A percentile compares a stretch with the other conserved stretches of the same genome.
Conservation (phyloP, 345 rosid genomes). For the Sapria himalayana region DNA sequence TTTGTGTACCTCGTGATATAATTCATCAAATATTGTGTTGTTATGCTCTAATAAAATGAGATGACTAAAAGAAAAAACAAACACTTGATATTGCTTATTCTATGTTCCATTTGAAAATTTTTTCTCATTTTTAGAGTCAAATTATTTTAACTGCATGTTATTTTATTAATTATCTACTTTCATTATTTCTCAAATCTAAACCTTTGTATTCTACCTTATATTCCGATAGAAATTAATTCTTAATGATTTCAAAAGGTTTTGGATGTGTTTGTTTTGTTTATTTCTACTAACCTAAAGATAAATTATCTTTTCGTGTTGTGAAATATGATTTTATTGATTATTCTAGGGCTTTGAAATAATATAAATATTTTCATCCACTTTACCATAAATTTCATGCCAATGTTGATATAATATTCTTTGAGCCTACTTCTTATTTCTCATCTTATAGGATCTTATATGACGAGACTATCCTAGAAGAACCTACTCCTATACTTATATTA, state of each 20-base stretch:
- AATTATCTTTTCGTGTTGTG: neutral
- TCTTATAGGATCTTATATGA: neutral
- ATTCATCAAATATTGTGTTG: neutral
- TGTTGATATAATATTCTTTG: neutral
- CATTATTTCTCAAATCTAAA: neutral
- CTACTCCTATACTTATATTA: too few species aligned
- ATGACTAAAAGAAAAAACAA: too few species aligned
- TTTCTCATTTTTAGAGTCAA: neutral
- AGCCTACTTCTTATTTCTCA: neutral
- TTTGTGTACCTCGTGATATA: neutral
- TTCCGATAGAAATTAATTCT: neutral
- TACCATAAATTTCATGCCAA: neutral
- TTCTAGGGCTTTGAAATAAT: too few species aligned
- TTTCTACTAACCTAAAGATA: neutral
- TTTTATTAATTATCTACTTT: too few species aligned
- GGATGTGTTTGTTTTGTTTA: neutral
- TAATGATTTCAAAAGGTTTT: neutral
- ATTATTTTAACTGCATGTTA: neutral
- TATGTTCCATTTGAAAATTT: neutral
- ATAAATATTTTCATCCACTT: neutral
- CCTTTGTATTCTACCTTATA: neutral
- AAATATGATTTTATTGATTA: neutral
- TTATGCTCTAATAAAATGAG: neutral
- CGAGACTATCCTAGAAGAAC: neutral
- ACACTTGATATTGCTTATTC: neutral